These are phyloP conservation scores for Paracamarosporium sp. DNA, from an alignment of 2,329 filamentous ascomycete genomes.

Conservation along the genomic window DNA sequence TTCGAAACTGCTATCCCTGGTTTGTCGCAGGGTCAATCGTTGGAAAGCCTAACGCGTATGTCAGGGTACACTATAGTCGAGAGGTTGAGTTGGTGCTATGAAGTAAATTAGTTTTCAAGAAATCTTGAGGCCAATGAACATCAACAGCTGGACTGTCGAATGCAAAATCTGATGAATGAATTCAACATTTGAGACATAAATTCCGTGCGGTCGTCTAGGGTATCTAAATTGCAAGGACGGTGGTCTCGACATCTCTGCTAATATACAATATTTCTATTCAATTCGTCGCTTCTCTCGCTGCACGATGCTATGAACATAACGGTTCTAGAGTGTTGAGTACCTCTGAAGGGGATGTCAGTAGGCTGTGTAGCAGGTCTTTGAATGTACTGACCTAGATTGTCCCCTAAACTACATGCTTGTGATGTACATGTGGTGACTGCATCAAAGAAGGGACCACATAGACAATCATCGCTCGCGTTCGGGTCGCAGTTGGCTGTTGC, in stretches of 20 bases:
- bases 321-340: constrained; percentile 6
- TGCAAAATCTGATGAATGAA: too few relatives aligned
- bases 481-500: constrained; percentile 37
- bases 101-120: too few relatives aligned
- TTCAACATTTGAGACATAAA: not conserved
- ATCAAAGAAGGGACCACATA: constrained; percentile 43
- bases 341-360: not conserved
- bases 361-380: too few relatives aligned
- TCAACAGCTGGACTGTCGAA: too few relatives aligned
- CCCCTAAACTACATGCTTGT: constrained; percentile 33
- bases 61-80: too few relatives aligned
- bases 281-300: not conserved
- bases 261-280: not conserved
- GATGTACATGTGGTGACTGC: constrained; percentile 36
- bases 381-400: constrained; percentile 38
- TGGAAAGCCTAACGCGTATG: too few relatives aligned
- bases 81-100: too few relatives aligned
- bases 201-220: constrained; percentile 2
- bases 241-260: constrained; percentile 7
- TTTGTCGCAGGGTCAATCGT: too few relatives aligned
- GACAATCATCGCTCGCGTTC: constrained; percentile 35
- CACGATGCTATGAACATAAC: not conserved
- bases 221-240: not conserved
- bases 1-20: too few relatives aligned
- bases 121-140: too few relatives aligned